These are phyloP conservation scores for Houttuynia cordata DNA, from an alignment of 164 flowering plant genomes.

Conservation along the genomic window DNA sequence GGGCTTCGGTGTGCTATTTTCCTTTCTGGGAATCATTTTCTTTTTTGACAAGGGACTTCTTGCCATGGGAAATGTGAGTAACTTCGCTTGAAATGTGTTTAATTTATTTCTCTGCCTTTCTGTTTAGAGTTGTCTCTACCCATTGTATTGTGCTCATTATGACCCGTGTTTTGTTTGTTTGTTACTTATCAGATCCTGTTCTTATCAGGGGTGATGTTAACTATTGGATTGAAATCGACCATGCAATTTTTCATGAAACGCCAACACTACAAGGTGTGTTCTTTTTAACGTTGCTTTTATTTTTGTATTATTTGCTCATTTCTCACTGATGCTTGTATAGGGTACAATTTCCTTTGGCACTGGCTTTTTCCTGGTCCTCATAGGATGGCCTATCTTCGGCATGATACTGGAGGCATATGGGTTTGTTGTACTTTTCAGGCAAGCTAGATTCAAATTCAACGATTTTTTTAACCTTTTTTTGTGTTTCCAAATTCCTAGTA, in stretches of 20 bases:
- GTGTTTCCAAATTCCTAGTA: background rate
- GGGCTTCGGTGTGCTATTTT: constrained; percentile 82
- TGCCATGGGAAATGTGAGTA: constrained; percentile 98
- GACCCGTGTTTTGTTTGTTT: constrained; percentile 11
- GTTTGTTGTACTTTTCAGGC: constrained; percentile 89
- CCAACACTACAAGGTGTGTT: constrained; percentile 60
- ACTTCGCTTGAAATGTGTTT: background rate
- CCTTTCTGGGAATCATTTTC: constrained; percentile 73
- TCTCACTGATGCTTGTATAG: constrained; percentile 25
- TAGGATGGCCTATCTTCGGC: constrained; percentile 94
- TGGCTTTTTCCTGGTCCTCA: constrained; percentile 79
- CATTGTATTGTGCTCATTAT: constrained; percentile 9
- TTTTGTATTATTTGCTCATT: constrained; percentile 1
- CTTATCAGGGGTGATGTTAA: constrained; percentile 83
- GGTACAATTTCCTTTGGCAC: constrained; percentile 80
- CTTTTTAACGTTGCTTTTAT: background rate
- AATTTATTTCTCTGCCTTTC: background rate
- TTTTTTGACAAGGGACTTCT: constrained; percentile 90
- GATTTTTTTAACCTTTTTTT: no score
- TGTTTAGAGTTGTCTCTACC: background rate
- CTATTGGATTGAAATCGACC: constrained; percentile 85
- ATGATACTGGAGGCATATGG: constrained; percentile 96
- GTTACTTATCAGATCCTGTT: constrained; percentile 69
- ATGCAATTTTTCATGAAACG: constrained; percentile 88
- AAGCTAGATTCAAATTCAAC: background rate